Evolutionary conservation across 140 eudicot species (phyloP), one percentile per base, ranked within the genome.

Genomic region (Stevia rebaudiana): DNA sequence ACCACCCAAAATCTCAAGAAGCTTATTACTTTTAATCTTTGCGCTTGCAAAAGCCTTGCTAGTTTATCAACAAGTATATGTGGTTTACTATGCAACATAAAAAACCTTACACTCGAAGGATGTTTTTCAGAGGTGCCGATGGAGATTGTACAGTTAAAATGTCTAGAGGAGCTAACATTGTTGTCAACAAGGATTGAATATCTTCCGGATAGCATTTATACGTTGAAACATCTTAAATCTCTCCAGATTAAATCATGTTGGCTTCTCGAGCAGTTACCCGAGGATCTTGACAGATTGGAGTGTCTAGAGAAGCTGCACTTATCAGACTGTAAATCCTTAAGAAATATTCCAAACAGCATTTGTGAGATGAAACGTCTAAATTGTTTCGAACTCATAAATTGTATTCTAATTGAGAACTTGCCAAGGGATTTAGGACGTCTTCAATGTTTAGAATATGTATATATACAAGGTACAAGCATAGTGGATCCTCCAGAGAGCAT

Each of bases 11-110:
- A 62, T 8, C 54, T 62, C 42, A 24, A 41, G 22, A 22, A 23
- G 25, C 68, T 62, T 42, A 16, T 62, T 23, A 41, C 52, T n/a
- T 15, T 62, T 7, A 49, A 36, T 49, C 56, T 49, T 0, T 25
- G 64, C 40, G 41, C 46, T 40, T 50, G 77, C 65, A 62, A 63
- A 72, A 49, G 50, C 64, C 69, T 37, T 24, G 7, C 24, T 28
- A 1, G 8, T 11, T 54, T 72, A 49, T 64, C 71, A 17, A 18
- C 22, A 52, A 40, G 22, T 8, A 69, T 69, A 18, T 41, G 35
- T 42, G 25, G 46, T 56, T 60, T 70, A 37, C 41, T 1, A 48
- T 9, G n/a, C n/a, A n/a, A 1, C 4, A 3, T 69, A 46, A 35
- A 1, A 57, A 31, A 57, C 59, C 21, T 69, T 28, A 43, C 60